phyloP scores from a whole-genome alignment of 768 basidiomycete genomes.

The Rhizopogon sp. region DNA sequence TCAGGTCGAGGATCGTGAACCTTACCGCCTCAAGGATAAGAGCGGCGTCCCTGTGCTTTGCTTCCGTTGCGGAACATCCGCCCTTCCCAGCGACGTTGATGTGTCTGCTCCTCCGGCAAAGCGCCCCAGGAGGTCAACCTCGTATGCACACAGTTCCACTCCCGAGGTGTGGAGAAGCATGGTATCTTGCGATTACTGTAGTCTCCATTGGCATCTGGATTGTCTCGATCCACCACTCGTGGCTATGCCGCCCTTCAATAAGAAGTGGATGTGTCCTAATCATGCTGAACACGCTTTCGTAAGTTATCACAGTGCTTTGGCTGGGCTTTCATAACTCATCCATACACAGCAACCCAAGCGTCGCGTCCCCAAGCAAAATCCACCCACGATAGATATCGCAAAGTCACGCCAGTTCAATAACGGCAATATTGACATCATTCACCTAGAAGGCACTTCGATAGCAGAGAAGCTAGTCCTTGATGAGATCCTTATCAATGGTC shows the following conservation, averaged over 20 bases:
- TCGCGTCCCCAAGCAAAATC: conserved; percentile 70
- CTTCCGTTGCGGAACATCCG: conserved; percentile 83
- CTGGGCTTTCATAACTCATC: neutral
- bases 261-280: conserved; percentile 99
- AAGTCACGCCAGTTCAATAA: conserved; percentile 77
- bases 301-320: conserved; percentile 26
- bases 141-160: conserved; percentile 29
- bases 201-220: conserved; percentile 94
- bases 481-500: conserved; percentile 83
- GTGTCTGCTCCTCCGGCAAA: conserved; percentile 51
- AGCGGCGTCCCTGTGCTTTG: conserved; percentile 84
- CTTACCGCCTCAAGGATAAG: conserved; percentile 79
- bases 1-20: conserved; percentile 87
- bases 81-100: conserved; percentile 52
- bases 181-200: conserved; percentile 93
- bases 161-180: conserved; percentile 68
- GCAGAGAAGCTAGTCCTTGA: conserved; percentile 57
- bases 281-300: conserved; percentile 87
- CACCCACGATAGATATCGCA: conserved; percentile 68
- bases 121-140: conserved; percentile 46
- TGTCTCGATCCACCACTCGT: conserved; percentile 90
- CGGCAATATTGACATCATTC: conserved; percentile 86
- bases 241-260: conserved; percentile 77
- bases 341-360: conserved; percentile 63
- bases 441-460: conserved; percentile 49